Base-by-base conservation (phyloP, 495 filamentous ascomycete species). In the Trichocladium antarcticum region DNA sequence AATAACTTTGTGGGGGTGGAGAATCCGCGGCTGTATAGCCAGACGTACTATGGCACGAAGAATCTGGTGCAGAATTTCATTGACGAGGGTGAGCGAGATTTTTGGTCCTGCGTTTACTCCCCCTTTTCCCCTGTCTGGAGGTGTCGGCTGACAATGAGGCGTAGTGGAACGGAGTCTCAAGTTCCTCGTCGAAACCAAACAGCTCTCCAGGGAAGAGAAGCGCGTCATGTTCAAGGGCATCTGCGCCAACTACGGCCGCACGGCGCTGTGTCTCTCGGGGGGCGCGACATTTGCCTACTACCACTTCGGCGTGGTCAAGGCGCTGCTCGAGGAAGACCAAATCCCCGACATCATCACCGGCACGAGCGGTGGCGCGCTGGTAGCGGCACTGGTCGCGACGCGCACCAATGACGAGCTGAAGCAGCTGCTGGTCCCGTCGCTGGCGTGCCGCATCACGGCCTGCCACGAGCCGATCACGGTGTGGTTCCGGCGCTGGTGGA, bases 211-310 rank as follows among this genome's bases (percentile, higher is more conserved):
- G 29, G 82, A 85, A 14, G 80, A 84, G 59, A 97, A 96, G 66
- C 77, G 85, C 35, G 68, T 69, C n/a, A 67, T 94, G 50, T 93
- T 93, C 71, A 92, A 87, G 60, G 83, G 92, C 39, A 71, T 96
- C 22, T 78, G 85, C 56, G 86, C 85, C 35, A 97, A 97, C 61
- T 95, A 82, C 57, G 92, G 92, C 16, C 83, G 89, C 16, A 94
- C 90, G 11, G 92, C 92, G 0, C 71, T 98, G 10, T 97, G 90
- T 63, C 71, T 97, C 5, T 93, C 86, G 8, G 92, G 92, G 1
- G 92, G 92, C n/a, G 92, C 90, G 6, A 84, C 84, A 3, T 96
- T 97, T 69, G 88, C 92, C 19, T 98, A 94, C 59, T 96, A 96
- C 59, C 92, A 98, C 59, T 92, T 97, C 47, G 92, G 92, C 1